Evolutionary conservation across 306 rosid species (phyloP), one percentile per base, ranked within the genome.

Genomic region (Quillaja saponaria): DNA sequence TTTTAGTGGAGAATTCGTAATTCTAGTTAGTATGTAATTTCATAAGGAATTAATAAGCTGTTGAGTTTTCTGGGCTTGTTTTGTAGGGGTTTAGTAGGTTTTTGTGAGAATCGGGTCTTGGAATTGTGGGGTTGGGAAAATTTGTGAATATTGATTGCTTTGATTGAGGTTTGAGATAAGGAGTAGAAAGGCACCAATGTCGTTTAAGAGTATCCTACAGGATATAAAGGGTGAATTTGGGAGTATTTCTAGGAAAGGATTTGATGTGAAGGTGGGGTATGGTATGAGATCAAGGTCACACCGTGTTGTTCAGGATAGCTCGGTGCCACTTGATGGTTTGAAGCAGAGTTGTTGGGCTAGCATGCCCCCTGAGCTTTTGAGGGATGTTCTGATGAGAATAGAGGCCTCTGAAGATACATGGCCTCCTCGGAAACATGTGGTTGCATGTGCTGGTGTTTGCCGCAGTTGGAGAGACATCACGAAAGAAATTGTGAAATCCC

Each of bases 321-420:
- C 74, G 10, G 47, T 69, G 34, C 71, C 69, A 16, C 59, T 75
- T 39, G 85, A 84, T 72, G 90, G 84, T 7, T 82, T 89, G 89
- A 80, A 72, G 71, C 96, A 92, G 81, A 92, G 99, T 75, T 92
- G 91, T 66, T 92, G 99, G 99, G 95, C 91, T 55, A 76, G 81
- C 61, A 86, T 92, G 96, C 99, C 99, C 0, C 89, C 72, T 8
- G 99, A 92, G 94, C 87, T 92, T 59, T 55, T 89, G 74, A 82
- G 96, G 63, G 99, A 92, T 55, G 95, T 92, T 59, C 72, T 92
- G 4, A 71, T 89, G 71, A 85, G 95, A 71, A 87, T 92, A 11
- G 99, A 92, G 80, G 76, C 78, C 5, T 86, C 99, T 46, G 91
- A 92, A 55, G 85, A 80, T 64, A 66, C 81, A 1, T 89, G 99